Base-by-base conservation (phyloP, 1,284 basidiomycete species). In the Trametes hirsuta region DNA sequence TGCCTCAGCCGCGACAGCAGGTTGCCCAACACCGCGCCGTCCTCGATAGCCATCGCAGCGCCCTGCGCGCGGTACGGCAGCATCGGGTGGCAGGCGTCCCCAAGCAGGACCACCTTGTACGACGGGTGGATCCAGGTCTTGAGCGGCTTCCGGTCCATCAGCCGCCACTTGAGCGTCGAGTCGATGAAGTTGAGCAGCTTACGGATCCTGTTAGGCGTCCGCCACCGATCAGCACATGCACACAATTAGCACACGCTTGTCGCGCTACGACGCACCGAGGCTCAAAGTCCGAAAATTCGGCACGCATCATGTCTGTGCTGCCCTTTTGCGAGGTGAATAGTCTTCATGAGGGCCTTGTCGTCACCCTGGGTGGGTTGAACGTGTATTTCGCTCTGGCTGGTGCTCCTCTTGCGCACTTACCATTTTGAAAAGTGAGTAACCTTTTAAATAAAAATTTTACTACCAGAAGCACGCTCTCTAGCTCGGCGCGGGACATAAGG, bases 51-150 rank as follows among this genome's bases (percentile, higher is more conserved):
- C 79, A 88, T 87, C 3, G 86, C 85, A 14, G 86, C 82, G 14
- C 86, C 87, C 70, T 88, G 87, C 0, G 85, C 87, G 42, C 84
- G 81, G 70, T 87, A 87, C 4, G 87, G 87, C 85, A 88, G 77
- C 85, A 88, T 89, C 0, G 87, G 85, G 66, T 87, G 86, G 65
- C 78, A 81, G 0, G 79, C 62, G 51, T 81, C 79, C 14, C 79
- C 79, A 15, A 80, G 71, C 15, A 81, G 73, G 30, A 72, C 72
- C 47, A 80, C 69, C 24, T 74, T 71, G 34, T 75, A 74, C 2
- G 70, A 68, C 0, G 70, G 69, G 62, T 80, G 78, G 8, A 80
- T 70, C 79, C 79, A 81, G 2, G 69, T 77, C 15, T 70, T 59
- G 21, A 78, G 73, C 10, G 79, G 78, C 48, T 73, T 67, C 34